Evolutionary conservation across 441 rosid species (phyloP).

Genomic region (Populus hybrid): DNA sequence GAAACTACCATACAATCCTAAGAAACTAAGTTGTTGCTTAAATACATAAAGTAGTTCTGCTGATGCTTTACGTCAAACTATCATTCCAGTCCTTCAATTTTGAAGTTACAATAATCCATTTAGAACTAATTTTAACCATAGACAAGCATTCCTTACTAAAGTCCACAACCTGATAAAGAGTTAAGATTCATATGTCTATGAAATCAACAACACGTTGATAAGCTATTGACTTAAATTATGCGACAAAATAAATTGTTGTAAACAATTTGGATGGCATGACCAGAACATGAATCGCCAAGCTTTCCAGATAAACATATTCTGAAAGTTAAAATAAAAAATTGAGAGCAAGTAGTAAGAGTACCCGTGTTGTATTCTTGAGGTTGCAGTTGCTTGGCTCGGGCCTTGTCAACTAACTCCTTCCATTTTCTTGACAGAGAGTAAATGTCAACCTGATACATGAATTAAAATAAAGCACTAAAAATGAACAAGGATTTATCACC

Average conservation of each 20-base stretch:
- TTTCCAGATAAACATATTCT: neutral
- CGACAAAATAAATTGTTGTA: neutral
- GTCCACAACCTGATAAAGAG: neutral
- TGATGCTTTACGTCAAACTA: neutral
- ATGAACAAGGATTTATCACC: neutral
- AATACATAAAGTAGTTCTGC: neutral
- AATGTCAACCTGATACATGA: constrained; percentile 63
- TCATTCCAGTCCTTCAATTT: neutral
- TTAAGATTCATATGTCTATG: neutral
- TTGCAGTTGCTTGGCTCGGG: constrained; percentile 90
- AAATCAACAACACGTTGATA: neutral
- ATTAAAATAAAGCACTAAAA: neutral
- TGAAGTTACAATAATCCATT: neutral
- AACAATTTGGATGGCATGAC: neutral
- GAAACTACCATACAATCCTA: neutral
- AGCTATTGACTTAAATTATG: neutral
- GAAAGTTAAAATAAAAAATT: neutral
- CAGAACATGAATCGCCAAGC: neutral
- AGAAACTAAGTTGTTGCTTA: neutral
- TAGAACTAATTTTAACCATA: neutral
- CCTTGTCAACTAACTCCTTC: constrained; percentile 96
- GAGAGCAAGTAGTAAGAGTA: constrained; percentile 17
- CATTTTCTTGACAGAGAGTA: constrained; percentile 91
- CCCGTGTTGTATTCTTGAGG: constrained; percentile 92
- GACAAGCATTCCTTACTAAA: neutral